Conservation (phyloP, 1,139 yeast genomes). For the Yamadazyma conglobata region DNA sequence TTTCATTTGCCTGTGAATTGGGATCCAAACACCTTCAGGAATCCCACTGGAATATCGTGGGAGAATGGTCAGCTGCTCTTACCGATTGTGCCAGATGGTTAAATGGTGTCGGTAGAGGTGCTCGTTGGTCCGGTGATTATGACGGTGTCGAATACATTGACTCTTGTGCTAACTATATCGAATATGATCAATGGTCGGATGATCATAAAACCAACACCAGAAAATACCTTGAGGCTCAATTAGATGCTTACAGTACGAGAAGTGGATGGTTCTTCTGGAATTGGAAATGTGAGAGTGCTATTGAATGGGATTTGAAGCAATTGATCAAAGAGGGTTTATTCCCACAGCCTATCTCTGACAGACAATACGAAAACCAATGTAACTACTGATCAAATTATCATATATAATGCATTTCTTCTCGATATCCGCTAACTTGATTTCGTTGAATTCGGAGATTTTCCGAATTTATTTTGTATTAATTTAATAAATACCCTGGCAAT, state of each 20-base stretch:
- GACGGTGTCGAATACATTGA: constrained; percentile 53
- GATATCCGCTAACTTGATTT: too few relatives aligned
- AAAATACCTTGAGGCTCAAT: constrained; percentile 79
- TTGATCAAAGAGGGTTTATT: constrained; percentile 59
- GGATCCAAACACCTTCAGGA: constrained; percentile 53
- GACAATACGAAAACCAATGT: constrained; percentile 73
- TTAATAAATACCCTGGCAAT: too few relatives aligned
- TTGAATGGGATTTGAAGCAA: constrained; percentile 82
- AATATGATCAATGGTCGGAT: constrained; percentile 57
- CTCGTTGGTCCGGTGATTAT: constrained; percentile 77
- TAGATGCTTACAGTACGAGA: constrained; percentile 72
- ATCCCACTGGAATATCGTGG: constrained; percentile 71
- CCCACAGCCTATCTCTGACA: constrained; percentile 71
- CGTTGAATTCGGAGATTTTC: too few relatives aligned
- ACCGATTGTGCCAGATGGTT: constrained; percentile 92
- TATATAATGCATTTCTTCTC: too few relatives aligned
- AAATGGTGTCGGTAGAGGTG: constrained; percentile 86
- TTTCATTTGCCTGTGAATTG: constrained; percentile 59
- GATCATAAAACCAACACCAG: constrained; percentile 58
- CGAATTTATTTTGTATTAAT: too few relatives aligned
- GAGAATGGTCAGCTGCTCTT: constrained; percentile 94
- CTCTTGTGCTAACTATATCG: constrained; percentile 58
- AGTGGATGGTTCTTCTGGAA: constrained; percentile 92
- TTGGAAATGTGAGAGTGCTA: constrained; percentile 80
- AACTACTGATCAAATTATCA: too few relatives aligned